These are phyloP conservation scores for Hyphopichia homilentoma DNA, from an alignment of 805 yeast species.

Conservation along the genomic window DNA sequence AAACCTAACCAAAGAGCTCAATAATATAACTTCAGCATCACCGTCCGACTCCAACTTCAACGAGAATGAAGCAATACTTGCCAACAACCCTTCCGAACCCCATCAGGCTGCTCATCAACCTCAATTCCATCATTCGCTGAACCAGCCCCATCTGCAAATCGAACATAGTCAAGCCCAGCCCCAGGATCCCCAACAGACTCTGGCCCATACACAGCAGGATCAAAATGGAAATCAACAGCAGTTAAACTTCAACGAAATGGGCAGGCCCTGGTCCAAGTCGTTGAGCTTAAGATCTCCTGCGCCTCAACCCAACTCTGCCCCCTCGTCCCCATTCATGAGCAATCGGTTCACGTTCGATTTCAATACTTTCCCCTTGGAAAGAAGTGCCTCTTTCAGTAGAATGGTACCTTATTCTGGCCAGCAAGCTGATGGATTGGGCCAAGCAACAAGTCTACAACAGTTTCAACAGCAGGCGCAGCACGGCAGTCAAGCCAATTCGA, in stretches of 20 bases:
- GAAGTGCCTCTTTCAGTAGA: conserved; percentile 4
- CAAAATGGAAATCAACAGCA: background rate
- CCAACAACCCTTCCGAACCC: conserved; percentile 1
- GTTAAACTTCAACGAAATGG: background rate
- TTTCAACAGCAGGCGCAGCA: conserved; percentile 4
- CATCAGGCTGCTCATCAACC: conserved; percentile 3
- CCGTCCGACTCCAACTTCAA: background rate
- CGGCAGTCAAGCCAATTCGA: conserved; percentile 4
- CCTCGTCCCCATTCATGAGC: conserved; percentile 15
- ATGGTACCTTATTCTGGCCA: conserved; percentile 1
- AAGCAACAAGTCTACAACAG: conserved; percentile 3
- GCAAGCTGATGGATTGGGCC: background rate
- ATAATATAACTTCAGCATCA: background rate
- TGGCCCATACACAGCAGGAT: background rate
- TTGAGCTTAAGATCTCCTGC: conserved; percentile 7
- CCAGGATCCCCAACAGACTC: background rate
- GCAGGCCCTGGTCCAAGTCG: conserved; percentile 6
- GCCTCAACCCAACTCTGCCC: conserved; percentile 10
- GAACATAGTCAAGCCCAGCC: conserved; percentile 1
- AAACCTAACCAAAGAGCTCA: conserved; percentile 14
- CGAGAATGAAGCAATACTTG: background rate
- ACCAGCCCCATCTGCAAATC: conserved; percentile 1
- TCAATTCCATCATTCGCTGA: too few relatives aligned
- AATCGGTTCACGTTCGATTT: conserved; percentile 16
- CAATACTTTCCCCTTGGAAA: conserved; percentile 8